phyloP scores from a whole-genome alignment of 495 filamentous ascomycete genomes.

The Xylona heveae region DNA sequence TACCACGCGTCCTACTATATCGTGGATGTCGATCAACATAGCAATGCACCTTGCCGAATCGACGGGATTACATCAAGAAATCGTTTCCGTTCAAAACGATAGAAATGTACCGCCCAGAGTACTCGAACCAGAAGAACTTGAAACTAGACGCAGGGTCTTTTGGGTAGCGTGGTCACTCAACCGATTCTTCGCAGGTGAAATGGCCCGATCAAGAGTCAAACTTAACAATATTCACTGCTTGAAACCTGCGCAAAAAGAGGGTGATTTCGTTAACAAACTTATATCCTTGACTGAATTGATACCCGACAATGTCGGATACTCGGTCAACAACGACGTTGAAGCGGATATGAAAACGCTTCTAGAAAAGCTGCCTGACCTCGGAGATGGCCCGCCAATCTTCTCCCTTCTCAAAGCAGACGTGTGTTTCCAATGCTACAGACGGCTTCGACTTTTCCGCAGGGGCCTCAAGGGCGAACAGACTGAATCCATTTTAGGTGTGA shows the following conservation, averaged over 20 bases:
- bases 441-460: background rate
- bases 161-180: background rate
- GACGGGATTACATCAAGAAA: background rate
- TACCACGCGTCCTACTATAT: background rate
- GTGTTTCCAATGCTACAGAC: background rate
- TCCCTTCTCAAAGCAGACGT: background rate
- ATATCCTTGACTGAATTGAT: background rate
- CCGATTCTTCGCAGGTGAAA: background rate
- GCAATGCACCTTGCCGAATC: background rate
- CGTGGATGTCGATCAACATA: background rate
- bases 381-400: background rate
- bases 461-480: background rate
- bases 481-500: background rate
- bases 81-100: background rate
- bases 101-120: background rate
- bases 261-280: background rate
- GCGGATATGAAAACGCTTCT: background rate
- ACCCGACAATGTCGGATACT: background rate
- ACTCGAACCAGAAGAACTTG: background rate
- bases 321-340: background rate
- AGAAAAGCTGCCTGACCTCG: background rate
- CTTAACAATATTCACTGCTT: background rate
- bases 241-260: background rate
- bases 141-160: background rate
- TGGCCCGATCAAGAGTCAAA: background rate